These are phyloP conservation scores for Elsinoe batatas DNA, from an alignment of 2,329 filamentous ascomycete genomes.

Conservation along the genomic window DNA sequence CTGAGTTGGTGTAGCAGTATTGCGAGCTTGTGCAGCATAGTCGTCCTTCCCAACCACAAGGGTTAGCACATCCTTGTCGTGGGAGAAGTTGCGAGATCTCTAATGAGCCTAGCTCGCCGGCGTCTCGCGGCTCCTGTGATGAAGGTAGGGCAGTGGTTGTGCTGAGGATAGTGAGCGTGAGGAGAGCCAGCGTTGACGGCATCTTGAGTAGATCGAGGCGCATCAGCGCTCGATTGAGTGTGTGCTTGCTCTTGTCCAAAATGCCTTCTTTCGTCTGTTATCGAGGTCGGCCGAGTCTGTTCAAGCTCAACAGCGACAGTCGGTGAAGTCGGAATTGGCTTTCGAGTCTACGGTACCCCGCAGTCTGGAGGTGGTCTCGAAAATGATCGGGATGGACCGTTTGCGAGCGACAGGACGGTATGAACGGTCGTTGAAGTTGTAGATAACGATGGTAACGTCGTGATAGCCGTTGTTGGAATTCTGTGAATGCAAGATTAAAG, in stretches of 20 bases:
- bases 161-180: background rate
- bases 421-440: background rate
- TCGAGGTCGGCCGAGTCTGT: background rate
- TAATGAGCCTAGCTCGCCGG: background rate
- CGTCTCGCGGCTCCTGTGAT: background rate
- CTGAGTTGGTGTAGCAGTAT: conserved; percentile 41
- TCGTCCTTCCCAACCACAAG: conserved; percentile 44
- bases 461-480: conserved; percentile 6
- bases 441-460: conserved; percentile 8
- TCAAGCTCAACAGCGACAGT: background rate
- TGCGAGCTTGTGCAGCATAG: conserved; percentile 40
- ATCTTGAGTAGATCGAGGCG: conserved; percentile 1
- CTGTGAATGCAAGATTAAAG: background rate
- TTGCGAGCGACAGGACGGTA: background rate
- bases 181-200: background rate
- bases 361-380: background rate
- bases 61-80: conserved; percentile 34
- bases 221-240: conserved; percentile 1
- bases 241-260: conserved; percentile 6
- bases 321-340: conserved; percentile 9
- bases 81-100: conserved; percentile 21
- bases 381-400: background rate
- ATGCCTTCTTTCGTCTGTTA: background rate
- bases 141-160: background rate
- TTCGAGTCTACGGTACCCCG: conserved; percentile 10